Evolutionary conservation across 768 basidiomycete species (phyloP).

Genomic region (Boletellus emodensis): DNA sequence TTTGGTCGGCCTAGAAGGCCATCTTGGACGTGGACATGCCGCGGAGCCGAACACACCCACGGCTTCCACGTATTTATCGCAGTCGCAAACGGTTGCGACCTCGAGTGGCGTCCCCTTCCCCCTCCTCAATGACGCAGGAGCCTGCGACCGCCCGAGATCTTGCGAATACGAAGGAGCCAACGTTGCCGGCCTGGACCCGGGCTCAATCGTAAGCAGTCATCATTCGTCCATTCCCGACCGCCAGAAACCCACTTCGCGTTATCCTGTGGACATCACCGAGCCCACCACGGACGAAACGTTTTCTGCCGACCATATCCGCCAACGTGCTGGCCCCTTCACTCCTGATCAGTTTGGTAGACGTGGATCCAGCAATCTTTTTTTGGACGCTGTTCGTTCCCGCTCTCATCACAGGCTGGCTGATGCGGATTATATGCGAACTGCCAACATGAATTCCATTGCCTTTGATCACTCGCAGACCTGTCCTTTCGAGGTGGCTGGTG

Average conservation of each 20-base stretch:
- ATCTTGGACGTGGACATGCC: conserved; percentile 29
- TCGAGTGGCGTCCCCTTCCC: conserved; percentile 23
- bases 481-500: conserved; percentile 21
- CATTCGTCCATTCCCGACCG: conserved; percentile 16
- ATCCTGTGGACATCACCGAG: conserved; percentile 16
- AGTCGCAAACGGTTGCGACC: conserved; percentile 24
- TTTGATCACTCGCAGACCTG: conserved; percentile 24
- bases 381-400: conserved; percentile 34
- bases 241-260: conserved; percentile 15
- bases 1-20: conserved; percentile 24
- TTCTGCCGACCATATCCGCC: conserved; percentile 14
- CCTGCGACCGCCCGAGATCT: conserved; percentile 16
- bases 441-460: conserved; percentile 18
- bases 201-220: conserved; percentile 7
- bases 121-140: conserved; percentile 22
- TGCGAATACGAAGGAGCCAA: conserved; percentile 21
- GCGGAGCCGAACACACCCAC: conserved; percentile 38
- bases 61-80: conserved; percentile 32
- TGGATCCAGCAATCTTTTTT: conserved; percentile 36
- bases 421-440: conserved; percentile 16
- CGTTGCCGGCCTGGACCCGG: conserved; percentile 8
- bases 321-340: conserved; percentile 6
- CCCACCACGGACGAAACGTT: conserved; percentile 9
- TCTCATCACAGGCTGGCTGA: conserved; percentile 23
- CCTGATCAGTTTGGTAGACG: conserved; percentile 30